Evolutionary conservation across 2,329 filamentous ascomycete genomes (phyloP).

Genomic region (Cercospora sesami): DNA sequence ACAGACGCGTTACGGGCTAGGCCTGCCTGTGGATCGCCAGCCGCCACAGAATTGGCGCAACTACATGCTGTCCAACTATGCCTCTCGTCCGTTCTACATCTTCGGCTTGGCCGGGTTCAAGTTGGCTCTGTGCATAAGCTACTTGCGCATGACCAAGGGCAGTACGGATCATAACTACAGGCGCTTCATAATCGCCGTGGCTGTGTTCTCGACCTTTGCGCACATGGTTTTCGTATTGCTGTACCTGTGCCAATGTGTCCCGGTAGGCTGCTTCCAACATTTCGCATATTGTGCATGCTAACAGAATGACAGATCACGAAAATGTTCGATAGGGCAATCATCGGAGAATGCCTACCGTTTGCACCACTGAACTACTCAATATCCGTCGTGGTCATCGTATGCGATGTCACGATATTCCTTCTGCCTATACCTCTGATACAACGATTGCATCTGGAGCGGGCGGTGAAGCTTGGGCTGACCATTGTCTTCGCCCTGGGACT

Average conservation of each 20-base stretch:
- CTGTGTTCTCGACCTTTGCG: constrained; percentile 18
- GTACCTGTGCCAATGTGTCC: constrained; percentile 20
- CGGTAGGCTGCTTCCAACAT: constrained; percentile 4
- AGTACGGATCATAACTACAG: constrained; percentile 18
- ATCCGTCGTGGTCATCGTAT: constrained; percentile 20
- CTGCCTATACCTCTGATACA: constrained; percentile 25
- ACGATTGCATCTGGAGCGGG: constrained; percentile 20
- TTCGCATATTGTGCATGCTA: neutral
- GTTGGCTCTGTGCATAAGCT: constrained; percentile 23
- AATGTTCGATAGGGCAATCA: constrained; percentile 51
- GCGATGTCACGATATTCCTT: constrained; percentile 24
- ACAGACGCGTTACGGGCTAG: constrained; percentile 23
- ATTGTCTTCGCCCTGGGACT: constrained; percentile 24
- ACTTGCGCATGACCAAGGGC: constrained; percentile 24
- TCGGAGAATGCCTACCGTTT: constrained; percentile 88
- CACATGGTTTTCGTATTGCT: constrained; percentile 20
- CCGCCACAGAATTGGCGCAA: constrained; percentile 15
- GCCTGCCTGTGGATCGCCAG: constrained; percentile 15
- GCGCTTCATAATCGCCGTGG: constrained; percentile 21
- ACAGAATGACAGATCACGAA: constrained; percentile 17
- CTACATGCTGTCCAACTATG: constrained; percentile 21
- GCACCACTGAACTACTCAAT: constrained; percentile 88
- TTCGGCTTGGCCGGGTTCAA: constrained; percentile 26
- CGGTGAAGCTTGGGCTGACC: constrained; percentile 22
- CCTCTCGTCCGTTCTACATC: constrained; percentile 23